These are phyloP conservation scores for Umbelopsis sp. DNA, from an alignment of 192 early-diverging fungal species.

Conservation along the genomic window DNA sequence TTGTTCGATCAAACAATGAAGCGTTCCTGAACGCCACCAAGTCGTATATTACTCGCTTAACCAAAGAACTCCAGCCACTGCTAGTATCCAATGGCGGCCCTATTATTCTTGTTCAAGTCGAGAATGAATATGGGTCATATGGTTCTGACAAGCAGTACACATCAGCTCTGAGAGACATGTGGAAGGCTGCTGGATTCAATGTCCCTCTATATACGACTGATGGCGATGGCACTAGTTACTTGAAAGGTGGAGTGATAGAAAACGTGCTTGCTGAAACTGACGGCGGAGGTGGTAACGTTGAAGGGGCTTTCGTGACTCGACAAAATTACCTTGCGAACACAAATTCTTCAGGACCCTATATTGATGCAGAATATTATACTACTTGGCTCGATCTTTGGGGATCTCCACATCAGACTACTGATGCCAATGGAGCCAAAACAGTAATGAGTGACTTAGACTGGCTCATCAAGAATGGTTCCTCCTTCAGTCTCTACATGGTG, in stretches of 20 bases:
- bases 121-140: conserved; percentile 59
- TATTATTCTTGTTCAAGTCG: conserved; percentile 63
- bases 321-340: neutral
- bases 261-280: conserved; percentile 16
- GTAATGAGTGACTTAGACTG: conserved; percentile 5
- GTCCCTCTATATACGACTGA: conserved; percentile 25
- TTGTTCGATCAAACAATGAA: conserved; percentile 17
- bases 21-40: conserved; percentile 20
- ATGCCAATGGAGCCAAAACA: neutral
- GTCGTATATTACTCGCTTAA: neutral
- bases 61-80: neutral
- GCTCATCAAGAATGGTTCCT: neutral
- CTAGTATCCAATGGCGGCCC: conserved; percentile 51
- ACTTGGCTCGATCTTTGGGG: conserved; percentile 17
- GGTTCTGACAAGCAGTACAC: neutral
- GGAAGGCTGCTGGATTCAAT: conserved; percentile 41
- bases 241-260: neutral
- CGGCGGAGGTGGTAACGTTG: conserved; percentile 2
- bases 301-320: neutral
- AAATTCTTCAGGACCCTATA: neutral
- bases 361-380: conserved; percentile 14
- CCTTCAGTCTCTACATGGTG: conserved; percentile 50
- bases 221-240: conserved; percentile 11
- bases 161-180: conserved; percentile 19
- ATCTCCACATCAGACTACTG: neutral